Conservation (phyloP, 2,329 filamentous ascomycete species). For the Emmonsia crescens region DNA sequence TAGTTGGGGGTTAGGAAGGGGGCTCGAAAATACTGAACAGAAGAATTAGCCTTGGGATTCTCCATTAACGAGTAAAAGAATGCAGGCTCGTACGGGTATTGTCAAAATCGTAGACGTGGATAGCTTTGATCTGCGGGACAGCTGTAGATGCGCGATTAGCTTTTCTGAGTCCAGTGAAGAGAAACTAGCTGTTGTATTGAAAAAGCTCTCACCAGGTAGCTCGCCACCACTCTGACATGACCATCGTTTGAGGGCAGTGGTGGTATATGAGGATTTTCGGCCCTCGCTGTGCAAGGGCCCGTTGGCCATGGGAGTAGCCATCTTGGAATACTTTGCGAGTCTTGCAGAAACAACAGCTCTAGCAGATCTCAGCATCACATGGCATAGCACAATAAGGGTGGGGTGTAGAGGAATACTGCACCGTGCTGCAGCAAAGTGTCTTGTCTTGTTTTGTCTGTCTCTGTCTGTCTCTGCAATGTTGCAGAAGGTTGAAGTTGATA, state of each 20-base stretch:
- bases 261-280: constrained; percentile 38
- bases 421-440: neutral
- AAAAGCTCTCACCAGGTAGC: constrained; percentile 48
- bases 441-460: neutral
- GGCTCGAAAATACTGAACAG: constrained; percentile 69
- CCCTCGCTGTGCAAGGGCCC: constrained; percentile 17
- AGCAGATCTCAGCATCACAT: constrained; percentile 24
- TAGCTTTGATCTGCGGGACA: constrained; percentile 57
- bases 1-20: constrained; percentile 75
- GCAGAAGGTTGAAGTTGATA: neutral
- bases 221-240: constrained; percentile 54
- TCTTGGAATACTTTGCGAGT: constrained; percentile 16
- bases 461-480: neutral
- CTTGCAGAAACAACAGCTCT: constrained; percentile 26
- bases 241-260: constrained; percentile 74
- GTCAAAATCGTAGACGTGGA: constrained; percentile 97
- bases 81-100: constrained; percentile 57
- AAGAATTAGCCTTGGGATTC: neutral
- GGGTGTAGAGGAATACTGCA: neutral
- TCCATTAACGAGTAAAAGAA: neutral
- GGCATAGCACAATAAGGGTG: neutral
- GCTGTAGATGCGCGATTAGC: constrained; percentile 28
- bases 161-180: neutral
- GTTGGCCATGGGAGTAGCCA: constrained; percentile 21
- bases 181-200: neutral